Evolutionary conservation across 2,329 filamentous ascomycete genomes (phyloP), one percentile per base, ranked within the genome.

Genomic region (Cladosporium sp.): DNA sequence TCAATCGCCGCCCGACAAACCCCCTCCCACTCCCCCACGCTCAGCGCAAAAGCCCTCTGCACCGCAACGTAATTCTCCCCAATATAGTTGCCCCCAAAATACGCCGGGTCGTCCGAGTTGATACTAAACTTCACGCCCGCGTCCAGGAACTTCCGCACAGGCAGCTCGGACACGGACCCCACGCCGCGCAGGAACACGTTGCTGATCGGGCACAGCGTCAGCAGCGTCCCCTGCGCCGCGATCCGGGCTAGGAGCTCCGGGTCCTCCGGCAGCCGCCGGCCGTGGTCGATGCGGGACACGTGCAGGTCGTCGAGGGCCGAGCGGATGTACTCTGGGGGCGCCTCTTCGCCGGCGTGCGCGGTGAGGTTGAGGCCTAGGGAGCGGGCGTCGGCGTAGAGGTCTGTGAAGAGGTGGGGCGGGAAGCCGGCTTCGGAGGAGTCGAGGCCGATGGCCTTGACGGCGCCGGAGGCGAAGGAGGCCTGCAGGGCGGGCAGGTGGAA

Each of bases 271-370:
- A 87, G 74, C 8, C 81, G 78, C 52, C 88, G 82, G 1, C 87
- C 87, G 64, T 92, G 86, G 65, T 91, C 87, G 62, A 92, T 87
- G 40, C 87, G 79, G 65, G 78, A 72, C 40, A 82, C 80, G 18
- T 76, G 72, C 41, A 89, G 76, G 31, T 74, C 64, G 59, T 86
- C 79, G 38, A 90, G 71, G 2, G 86, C 83, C 22, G 75, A 74
- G 19, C 72, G 70, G 59, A 92, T 84, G 68, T 86, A 89, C 4
- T 74, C 75, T 3, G 83, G 70, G 13, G 85, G 84, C 0, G 84
- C 86, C 64, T 91, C 87, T 67, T 91, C 87, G 49, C 87, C 86
- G 2, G 84, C 86, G 66, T 91, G 87, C 2, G 86, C 82, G 0
- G 87, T 91, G n/a, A 82, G 74, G 28, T 75, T 71, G 46, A 86